Conservation (phyloP, 2,329 filamentous ascomycete species). For the Fusarium sp. region DNA sequence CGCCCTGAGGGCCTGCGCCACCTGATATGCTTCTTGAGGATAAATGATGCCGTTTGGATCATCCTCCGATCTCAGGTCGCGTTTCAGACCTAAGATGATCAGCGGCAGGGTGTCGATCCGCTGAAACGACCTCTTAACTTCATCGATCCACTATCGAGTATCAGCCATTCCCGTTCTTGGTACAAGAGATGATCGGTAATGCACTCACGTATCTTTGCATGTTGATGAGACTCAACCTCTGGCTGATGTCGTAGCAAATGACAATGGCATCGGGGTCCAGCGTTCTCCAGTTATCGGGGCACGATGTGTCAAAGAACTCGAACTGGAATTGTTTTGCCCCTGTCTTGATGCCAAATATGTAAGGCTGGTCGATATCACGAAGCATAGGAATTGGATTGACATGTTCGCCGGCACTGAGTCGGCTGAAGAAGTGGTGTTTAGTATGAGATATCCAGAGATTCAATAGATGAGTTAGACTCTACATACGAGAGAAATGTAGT, state of each 20-base stretch:
- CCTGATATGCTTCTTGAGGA: conserved; percentile 69
- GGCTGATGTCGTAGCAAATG: conserved; percentile 72
- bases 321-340: conserved; percentile 59
- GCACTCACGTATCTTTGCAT: conserved; percentile 65
- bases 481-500: conserved; percentile 71
- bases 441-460: conserved; percentile 13
- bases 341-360: conserved; percentile 65
- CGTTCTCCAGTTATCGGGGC: conserved; percentile 69
- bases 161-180: neutral
- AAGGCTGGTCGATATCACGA: conserved; percentile 70
- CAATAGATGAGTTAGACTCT: conserved; percentile 24
- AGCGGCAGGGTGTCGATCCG: conserved; percentile 63
- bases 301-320: conserved; percentile 70
- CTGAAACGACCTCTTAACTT: conserved; percentile 62
- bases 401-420: conserved; percentile 62
- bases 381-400: conserved; percentile 61
- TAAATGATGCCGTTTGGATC: conserved; percentile 71
- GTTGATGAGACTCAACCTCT: conserved; percentile 67
- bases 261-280: conserved; percentile 68
- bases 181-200: neutral
- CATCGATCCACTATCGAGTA: conserved; percentile 65
- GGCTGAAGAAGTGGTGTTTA: conserved; percentile 51
- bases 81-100: conserved; percentile 69
- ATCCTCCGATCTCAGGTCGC: conserved; percentile 67
- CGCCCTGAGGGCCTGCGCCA: conserved; percentile 68